Evolutionary conservation across 495 filamentous ascomycete genomes (phyloP), one percentile per base, ranked within the genome.

Genomic region (Friedmanniomyces simplex): DNA sequence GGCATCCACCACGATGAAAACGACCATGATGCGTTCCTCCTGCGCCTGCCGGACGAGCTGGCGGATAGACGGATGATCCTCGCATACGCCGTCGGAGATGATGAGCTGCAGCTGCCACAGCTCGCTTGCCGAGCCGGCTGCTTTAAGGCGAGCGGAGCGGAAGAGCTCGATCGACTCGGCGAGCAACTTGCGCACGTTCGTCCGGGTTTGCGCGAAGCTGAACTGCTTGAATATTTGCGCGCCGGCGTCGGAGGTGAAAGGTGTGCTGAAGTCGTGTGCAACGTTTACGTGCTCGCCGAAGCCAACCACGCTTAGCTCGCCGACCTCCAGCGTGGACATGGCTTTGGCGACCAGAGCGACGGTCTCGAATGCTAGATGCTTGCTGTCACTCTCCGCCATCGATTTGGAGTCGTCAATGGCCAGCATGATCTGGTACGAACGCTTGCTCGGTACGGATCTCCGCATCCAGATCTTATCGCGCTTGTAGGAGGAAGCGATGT

Each of bases 391-490:
- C 55, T 91, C 87, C 3, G 83, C 79, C 94, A 99, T 99, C 55
- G 82, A 88, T 65, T 85, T 88, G 64, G 85, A 89, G 73, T 99
- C 94, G 71, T 99, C 94, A 34, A 99, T 88, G 34, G 94, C 91
- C 42, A 99, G 84, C 76, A 97, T 82, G 70, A 99, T 90, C 69
- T 99, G 94, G 70, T 97, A 97, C 60, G 85, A 83, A 21, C 94
- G 86, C 69, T 96, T 96, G 50, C 82, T 88, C 2, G 94, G 94
- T 50, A 91, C 84, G 13, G 83, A 84, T 50, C 94, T 82, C 11
- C 94, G 83, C 87, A 97, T 94, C 94, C 94, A 99, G 72, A 99
- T 99, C 74, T 97, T 97, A 78, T 99, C 94, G 58, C 91, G 87
- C 79, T 95, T 96, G 79, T 95, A 99, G 60, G 84, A 81, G 2